A percentile compares a stretch with the other conserved stretches of the same genome.
These are phyloP conservation scores for Martensiomyces pterosporus DNA, from an alignment of 192 early-diverging fungal species.

Conservation along the genomic window DNA sequence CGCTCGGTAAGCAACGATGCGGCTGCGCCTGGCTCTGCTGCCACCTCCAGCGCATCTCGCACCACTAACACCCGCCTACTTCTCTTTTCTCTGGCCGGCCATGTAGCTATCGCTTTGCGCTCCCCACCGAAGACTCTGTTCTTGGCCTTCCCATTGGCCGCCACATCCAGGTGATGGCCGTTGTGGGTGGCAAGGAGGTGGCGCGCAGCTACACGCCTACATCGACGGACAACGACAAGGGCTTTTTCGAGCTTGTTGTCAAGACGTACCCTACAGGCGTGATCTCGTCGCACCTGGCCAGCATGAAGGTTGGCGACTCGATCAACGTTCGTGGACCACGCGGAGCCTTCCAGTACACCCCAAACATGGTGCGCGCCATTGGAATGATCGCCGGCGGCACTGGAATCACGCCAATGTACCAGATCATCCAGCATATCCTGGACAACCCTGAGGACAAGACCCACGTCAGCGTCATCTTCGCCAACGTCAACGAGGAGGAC, in stretches of 20 bases:
- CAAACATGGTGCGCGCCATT: slow-evolving; percentile 71
- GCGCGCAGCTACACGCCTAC: slow-evolving; percentile 91
- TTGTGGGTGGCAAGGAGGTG: slow-evolving; percentile 78
- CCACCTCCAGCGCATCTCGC: too few relatives aligned
- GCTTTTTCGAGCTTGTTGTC: slow-evolving; percentile 88
- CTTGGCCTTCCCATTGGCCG: slow-evolving; percentile 93
- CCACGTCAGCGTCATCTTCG: slow-evolving; percentile 81
- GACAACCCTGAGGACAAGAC: slow-evolving; percentile 88
- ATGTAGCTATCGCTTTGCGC: slow-evolving; percentile 83
- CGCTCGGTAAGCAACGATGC: too few relatives aligned
- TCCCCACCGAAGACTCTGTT: slow-evolving; percentile 60
- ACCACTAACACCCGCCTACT: too few relatives aligned
- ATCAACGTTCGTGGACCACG: slow-evolving; percentile 83
- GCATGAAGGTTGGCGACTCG: slow-evolving; percentile 67
- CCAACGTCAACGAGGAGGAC: slow-evolving; percentile 85
- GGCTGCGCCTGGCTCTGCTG: too few relatives aligned
- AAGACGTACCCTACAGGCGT: slow-evolving; percentile 86
- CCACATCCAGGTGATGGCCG: slow-evolving; percentile 84
- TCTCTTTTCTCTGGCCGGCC: too few relatives aligned
- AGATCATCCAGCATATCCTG: slow-evolving; percentile 82
- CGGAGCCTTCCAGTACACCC: slow-evolving; percentile 80
- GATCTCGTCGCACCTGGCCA: slow-evolving; percentile 69
- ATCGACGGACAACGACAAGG: slow-evolving; percentile 74
- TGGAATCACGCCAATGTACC: slow-evolving; percentile 95
- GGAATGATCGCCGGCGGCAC: slow-evolving; percentile 96